A percentile compares a stretch with the other conserved stretches of the same genome.
These are phyloP conservation scores for Zoysia japonica DNA, from an alignment of 176 grass and related monocot genomes.

Conservation along the genomic window DNA sequence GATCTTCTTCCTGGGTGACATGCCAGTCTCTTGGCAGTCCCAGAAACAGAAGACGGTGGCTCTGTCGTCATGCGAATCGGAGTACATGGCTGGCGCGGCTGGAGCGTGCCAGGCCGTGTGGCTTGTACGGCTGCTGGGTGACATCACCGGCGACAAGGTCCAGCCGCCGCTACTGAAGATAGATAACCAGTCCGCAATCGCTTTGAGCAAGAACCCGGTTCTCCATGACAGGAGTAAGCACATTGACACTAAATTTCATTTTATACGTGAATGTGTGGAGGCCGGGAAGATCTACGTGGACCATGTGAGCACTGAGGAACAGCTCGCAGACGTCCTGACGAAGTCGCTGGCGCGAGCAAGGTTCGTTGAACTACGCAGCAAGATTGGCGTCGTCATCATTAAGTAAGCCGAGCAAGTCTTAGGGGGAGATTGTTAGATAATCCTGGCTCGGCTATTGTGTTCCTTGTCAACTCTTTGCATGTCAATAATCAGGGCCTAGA, in stretches of 20 bases:
- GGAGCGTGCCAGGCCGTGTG: neutral
- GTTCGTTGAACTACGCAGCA: too few species aligned
- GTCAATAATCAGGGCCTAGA: too few species aligned
- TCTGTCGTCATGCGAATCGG: neutral
- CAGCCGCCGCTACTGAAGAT: neutral
- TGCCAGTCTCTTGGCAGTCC: neutral
- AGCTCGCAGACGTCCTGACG: too few species aligned
- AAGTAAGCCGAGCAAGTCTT: too few species aligned
- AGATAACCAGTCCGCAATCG: neutral
- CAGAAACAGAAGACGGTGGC: neutral
- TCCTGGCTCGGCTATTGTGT: too few species aligned
- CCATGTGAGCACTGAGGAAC: too few species aligned
- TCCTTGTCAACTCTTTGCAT: too few species aligned
- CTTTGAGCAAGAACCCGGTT: neutral
- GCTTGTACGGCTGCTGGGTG: neutral
- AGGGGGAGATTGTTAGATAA: too few species aligned
- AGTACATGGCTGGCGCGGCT: neutral
- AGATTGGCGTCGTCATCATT: too few species aligned
- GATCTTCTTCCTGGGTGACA: neutral
- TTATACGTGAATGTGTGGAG: too few species aligned
- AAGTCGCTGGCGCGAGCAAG: too few species aligned
- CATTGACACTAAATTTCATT: neutral
- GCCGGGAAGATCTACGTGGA: too few species aligned
- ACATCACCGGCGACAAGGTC: rapidly evolving
- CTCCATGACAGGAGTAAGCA: neutral